These are phyloP conservation scores for Hymenoscyphus repandus DNA, from an alignment of 2,329 filamentous ascomycete genomes.

Conservation along the genomic window DNA sequence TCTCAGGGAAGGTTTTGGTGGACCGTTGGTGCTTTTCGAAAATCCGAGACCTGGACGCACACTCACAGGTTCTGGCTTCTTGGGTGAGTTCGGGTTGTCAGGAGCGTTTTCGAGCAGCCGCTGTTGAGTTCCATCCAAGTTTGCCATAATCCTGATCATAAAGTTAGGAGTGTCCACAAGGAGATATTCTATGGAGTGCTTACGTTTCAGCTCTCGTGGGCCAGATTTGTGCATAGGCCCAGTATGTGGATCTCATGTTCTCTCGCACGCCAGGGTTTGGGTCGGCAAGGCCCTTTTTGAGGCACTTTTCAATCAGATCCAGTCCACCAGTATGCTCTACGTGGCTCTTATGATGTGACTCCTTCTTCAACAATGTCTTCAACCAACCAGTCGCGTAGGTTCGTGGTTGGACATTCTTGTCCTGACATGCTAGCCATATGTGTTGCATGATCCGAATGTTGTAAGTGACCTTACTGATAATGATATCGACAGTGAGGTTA, in stretches of 20 bases:
- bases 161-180: slow-evolving; percentile 17
- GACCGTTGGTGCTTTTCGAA: slow-evolving; percentile 56
- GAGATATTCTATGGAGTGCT: slow-evolving; percentile 33
- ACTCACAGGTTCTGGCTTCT: slow-evolving; percentile 44
- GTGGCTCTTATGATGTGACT: slow-evolving; percentile 70
- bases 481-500: slow-evolving; percentile 71
- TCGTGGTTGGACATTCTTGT: slow-evolving; percentile 89
- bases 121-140: slow-evolving; percentile 72
- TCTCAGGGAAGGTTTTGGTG: slow-evolving; percentile 61
- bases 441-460: slow-evolving; percentile 79
- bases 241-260: slow-evolving; percentile 78
- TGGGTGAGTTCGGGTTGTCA: slow-evolving; percentile 69
- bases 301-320: slow-evolving; percentile 78
- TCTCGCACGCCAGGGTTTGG: slow-evolving; percentile 87
- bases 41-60: slow-evolving; percentile 53
- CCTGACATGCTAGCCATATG: slow-evolving; percentile 73
- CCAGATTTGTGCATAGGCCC: slow-evolving; percentile 76
- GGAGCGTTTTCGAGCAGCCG: slow-evolving; percentile 77
- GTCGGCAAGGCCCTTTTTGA: slow-evolving; percentile 85
- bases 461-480: slow-evolving; percentile 77
- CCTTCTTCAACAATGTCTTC: slow-evolving; percentile 72
- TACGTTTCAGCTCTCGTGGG: slow-evolving; percentile 69
- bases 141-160: slow-evolving; percentile 62
- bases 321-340: slow-evolving; percentile 81
- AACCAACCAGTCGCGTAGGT: slow-evolving; percentile 78